Percentiles rank a stretch among this genome's conserved stretches.
phyloP scores from a whole-genome alignment of 805 yeast genomes.

The Saccharomycopsis selenospora region DNA sequence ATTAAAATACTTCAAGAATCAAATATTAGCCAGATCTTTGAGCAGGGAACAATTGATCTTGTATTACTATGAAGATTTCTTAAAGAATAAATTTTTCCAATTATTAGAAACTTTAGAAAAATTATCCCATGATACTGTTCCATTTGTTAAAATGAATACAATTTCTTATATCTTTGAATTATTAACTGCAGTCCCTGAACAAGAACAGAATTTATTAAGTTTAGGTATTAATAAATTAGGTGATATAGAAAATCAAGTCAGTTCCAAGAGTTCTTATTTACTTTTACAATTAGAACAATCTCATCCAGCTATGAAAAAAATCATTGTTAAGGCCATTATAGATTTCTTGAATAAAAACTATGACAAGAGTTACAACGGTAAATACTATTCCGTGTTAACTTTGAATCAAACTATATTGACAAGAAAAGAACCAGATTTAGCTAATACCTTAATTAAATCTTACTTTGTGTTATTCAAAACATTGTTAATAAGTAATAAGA shows the following conservation, averaged over 20 bases:
- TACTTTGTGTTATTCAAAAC: slow-evolving; percentile 85
- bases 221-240: slow-evolving; percentile 92
- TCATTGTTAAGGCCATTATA: slow-evolving; percentile 69
- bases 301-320: slow-evolving; percentile 92
- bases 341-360: slow-evolving; percentile 71
- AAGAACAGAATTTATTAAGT: slow-evolving; percentile 83
- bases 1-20: slow-evolving; percentile 70
- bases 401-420: slow-evolving; percentile 89
- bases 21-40: slow-evolving; percentile 42
- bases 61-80: slow-evolving; percentile 82
- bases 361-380: slow-evolving; percentile 71
- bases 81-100: slow-evolving; percentile 69
- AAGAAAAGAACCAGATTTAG: slow-evolving; percentile 66
- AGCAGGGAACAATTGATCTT: slow-evolving; percentile 56
- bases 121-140: slow-evolving; percentile 84
- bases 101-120: slow-evolving; percentile 71
- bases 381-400: slow-evolving; percentile 81
- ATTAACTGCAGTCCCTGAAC: slow-evolving; percentile 85
- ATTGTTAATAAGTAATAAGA: slow-evolving; percentile 61
- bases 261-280: slow-evolving; percentile 80
- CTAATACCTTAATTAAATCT: slow-evolving; percentile 74
- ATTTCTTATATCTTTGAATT: slow-evolving; percentile 74
- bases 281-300: slow-evolving; percentile 75
- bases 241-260: slow-evolving; percentile 83
- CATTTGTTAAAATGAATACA: slow-evolving; percentile 74